Evolutionary conservation across 306 rosid species (phyloP).

Genomic region (Leucaena leucocephala): DNA sequence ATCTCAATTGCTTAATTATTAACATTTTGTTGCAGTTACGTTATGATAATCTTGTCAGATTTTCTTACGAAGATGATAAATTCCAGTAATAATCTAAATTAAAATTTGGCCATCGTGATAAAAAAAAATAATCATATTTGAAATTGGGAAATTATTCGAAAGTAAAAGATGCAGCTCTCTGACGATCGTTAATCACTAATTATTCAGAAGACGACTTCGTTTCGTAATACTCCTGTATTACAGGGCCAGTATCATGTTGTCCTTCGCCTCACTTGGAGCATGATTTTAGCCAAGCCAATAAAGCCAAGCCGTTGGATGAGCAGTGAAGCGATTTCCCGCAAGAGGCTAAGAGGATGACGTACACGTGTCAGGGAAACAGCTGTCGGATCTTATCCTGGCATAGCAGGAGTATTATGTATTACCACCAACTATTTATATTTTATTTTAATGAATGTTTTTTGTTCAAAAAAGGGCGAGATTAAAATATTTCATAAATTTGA

Average conservation of each 20-base stretch:
- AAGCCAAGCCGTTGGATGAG: slow-evolving; percentile 48
- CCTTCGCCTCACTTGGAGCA: background rate
- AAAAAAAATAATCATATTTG: too few species aligned
- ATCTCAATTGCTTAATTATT: too few species aligned
- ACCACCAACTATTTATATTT: background rate
- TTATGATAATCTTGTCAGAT: too few species aligned
- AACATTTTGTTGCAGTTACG: too few species aligned
- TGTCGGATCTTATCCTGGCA: slow-evolving; percentile 60
- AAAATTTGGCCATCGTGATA: too few species aligned
- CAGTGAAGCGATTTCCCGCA: slow-evolving; percentile 1
- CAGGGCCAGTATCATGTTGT: slow-evolving; percentile 4
- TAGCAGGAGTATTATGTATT: background rate
- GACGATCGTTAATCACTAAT: too few species aligned
- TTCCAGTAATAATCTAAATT: too few species aligned
- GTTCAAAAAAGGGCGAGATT: background rate
- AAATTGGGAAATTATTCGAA: too few species aligned
- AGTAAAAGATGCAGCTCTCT: too few species aligned
- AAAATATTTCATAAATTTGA: slow-evolving; percentile 33
- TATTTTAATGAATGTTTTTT: background rate
- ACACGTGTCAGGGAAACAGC: slow-evolving; percentile 52
- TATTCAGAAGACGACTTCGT: too few species aligned
- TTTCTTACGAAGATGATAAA: too few species aligned
- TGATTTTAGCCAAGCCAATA: background rate
- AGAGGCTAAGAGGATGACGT: slow-evolving; percentile 39
- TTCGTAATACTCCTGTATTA: background rate